These are phyloP conservation scores for Aspergillus thermomutatus DNA, from an alignment of 2,329 filamentous ascomycete genomes.

Conservation along the genomic window DNA sequence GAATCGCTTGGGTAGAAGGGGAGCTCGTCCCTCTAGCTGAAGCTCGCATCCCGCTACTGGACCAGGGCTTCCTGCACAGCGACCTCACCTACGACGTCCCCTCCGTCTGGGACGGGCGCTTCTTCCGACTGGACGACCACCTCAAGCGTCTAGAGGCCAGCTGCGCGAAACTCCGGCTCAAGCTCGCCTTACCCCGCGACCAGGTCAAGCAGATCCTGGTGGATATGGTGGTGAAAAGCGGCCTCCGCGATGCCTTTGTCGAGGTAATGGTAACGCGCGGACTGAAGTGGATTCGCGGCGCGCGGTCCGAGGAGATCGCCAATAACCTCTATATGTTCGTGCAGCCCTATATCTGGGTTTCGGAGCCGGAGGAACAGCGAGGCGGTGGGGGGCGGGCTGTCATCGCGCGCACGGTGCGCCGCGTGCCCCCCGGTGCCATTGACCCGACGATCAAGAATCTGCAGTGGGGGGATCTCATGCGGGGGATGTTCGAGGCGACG, in stretches of 20 bases:
- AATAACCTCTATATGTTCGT: conserved; percentile 50
- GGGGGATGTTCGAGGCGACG: conserved; percentile 46
- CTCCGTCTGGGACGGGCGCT: conserved; percentile 51
- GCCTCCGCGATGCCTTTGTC: conserved; percentile 50
- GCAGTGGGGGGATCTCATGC: conserved; percentile 50
- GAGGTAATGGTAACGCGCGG: conserved; percentile 52
- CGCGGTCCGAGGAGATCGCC: conserved; percentile 30
- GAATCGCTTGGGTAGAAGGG: conserved; percentile 49
- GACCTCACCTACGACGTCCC: conserved; percentile 54
- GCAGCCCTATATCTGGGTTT: conserved; percentile 50
- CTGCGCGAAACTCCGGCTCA: conserved; percentile 44
- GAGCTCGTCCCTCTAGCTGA: conserved; percentile 43
- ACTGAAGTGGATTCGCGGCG: conserved; percentile 40
- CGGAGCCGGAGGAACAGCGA: conserved; percentile 45
- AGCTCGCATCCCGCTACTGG: conserved; percentile 49
- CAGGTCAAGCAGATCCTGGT: conserved; percentile 40
- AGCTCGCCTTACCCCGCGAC: conserved; percentile 40
- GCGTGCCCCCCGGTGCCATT: conserved; percentile 45
- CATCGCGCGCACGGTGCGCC: conserved; percentile 45
- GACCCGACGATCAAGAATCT: conserved; percentile 54
- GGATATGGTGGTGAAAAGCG: conserved; percentile 47
- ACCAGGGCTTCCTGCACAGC: conserved; percentile 53
- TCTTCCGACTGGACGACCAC: conserved; percentile 53
- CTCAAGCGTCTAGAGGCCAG: no score
- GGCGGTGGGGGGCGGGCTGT: conserved; percentile 40